Percentiles rank a stretch among this genome's conserved stretches.
Evolutionary conservation across 2,329 filamentous ascomycete species (phyloP).

Genomic region (Xylariaceae sp.): DNA sequence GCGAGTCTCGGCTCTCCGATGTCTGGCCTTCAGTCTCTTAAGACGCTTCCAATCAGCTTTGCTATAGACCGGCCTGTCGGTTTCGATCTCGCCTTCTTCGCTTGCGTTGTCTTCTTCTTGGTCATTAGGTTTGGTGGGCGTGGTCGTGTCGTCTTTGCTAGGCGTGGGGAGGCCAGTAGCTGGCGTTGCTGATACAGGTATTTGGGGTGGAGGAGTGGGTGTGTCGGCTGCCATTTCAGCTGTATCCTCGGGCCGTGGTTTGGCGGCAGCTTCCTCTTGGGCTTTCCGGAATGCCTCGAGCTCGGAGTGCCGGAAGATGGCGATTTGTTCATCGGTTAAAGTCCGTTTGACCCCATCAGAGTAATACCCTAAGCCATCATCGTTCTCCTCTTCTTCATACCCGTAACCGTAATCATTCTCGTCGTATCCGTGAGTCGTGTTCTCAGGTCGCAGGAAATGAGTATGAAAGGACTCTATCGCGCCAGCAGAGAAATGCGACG

Average conservation of each 20-base stretch:
- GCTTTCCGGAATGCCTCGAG: slow-evolving; percentile 66
- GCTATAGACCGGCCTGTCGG: slow-evolving; percentile 24
- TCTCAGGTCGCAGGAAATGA: slow-evolving; percentile 40
- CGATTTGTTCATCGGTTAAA: slow-evolving; percentile 85
- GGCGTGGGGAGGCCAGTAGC: too few species aligned
- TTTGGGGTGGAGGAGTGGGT: slow-evolving; percentile 4
- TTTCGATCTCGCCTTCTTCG: slow-evolving; percentile 33
- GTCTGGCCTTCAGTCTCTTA: slow-evolving; percentile 38
- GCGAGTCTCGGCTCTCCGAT: slow-evolving; percentile 36
- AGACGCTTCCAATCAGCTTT: slow-evolving; percentile 25
- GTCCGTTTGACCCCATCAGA: slow-evolving; percentile 82
- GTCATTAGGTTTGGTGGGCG: too few species aligned
- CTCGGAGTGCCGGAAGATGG: slow-evolving; percentile 86
- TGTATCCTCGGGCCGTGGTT: slow-evolving; percentile 11
- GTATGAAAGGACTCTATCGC: slow-evolving; percentile 44
- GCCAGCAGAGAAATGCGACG: slow-evolving; percentile 53
- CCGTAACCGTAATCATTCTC: slow-evolving; percentile 28
- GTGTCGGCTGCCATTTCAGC: slow-evolving; percentile 2
- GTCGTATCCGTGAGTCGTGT: slow-evolving; percentile 11
- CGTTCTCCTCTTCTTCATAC: slow-evolving; percentile 38
- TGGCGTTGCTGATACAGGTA: slow-evolving; percentile 1
- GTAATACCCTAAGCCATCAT: slow-evolving; percentile 78
- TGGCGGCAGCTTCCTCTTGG: slow-evolving; percentile 30
- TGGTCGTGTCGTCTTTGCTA: too few species aligned
- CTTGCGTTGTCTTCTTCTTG: slow-evolving; percentile 22